Evolutionary conservation across 2,329 filamentous ascomycete genomes (phyloP), one percentile per base, ranked within the genome.

Genomic region (Scortechinia acanthostroma): DNA sequence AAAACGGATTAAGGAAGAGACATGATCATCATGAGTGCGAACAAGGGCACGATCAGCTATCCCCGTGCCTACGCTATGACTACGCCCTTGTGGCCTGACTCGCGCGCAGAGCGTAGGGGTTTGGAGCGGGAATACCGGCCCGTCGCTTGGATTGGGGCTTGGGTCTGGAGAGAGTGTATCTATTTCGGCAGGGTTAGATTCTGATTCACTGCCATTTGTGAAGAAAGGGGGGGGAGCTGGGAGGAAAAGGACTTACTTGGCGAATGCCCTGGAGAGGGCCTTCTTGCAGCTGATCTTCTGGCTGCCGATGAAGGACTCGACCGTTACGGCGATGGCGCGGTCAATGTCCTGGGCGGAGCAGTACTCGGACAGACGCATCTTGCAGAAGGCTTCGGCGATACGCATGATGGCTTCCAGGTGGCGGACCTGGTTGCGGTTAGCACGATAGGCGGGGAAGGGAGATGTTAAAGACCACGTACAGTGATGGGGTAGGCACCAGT

Each of bases 251-350:
- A 84, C 88, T 60, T 97, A 98, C 71, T 98, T 98, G 57, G 93
- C 90, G 70, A 98, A 98, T 3, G 93, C 89, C 48, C 93, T 77
- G 0, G 90, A 87, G 40, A 98, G 76, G 15, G 93, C 90, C 73
- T 95, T 96, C 77, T 97, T 98, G 69, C 88, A 93, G 69, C 88
- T 95, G 56, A 97, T 81, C 71, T 98, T 98, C 63, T 98, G 93
- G 55, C 88, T 94, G 49, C 87, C 88, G 37, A 98, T 88, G 58
- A 98, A 98, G 46, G 88, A 94, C 53, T 97, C 91, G 2, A 98
- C 88, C 0, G 93, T 95, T 4, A 98, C 93, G 14, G 91, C 89
- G 58, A 98, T 98, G 47, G 93, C 93, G 37, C 93, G 88, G 65
- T 98, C 93, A 55, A 98, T 95, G 59, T 98, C 93, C 48, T 86